Base-by-base conservation (phyloP, 352 stramenopile species). In the Phytophthora macrochlamydospora region DNA sequence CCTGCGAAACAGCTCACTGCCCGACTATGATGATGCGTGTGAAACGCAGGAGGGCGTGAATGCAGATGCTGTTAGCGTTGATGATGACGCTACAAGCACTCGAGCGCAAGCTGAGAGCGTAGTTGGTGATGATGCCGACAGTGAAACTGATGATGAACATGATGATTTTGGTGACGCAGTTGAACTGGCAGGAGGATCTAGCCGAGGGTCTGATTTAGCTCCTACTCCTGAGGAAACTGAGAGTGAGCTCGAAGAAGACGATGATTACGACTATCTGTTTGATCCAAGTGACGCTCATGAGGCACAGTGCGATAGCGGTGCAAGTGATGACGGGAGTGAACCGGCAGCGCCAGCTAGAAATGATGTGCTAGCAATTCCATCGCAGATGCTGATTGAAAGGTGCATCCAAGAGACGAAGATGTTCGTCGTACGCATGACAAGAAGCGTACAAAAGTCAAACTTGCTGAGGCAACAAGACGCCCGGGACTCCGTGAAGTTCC, bases 21-120 rank as follows among this genome's bases (percentile, higher is more conserved):
- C 42, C 3, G 42, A 60, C 30, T 52, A 60, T 33, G 31, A 53
- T 45, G 7, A 24, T 60, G 54, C 54, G 43, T 31, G 24, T 45
- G 55, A 45, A 62, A 62, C 55, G 55, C n/a, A 62, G 55, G 28
- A 50, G 37, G 35, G 52, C 38, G 52, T 14, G 38, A 37, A 45
- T 45, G 55, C 48, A 52, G 54, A 37, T 35, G n/a, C 33, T 35
- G 43, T 40, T 11, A 40, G 6, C 35, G 6, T 6, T 11, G 9
- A 40, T 11, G 6, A 11, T 40, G 6, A 46, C 48, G 32, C 14
- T 13, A 3, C 4, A 29, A 12, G 30, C 4, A 13, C 40, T 14
- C 40, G 38, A 2, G 7, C 11, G 24, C 18, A 11, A 40, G 11
- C 28, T 51, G 42, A 44, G 6, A 28, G 43, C 7, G 43, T 38